phyloP scores from a whole-genome alignment of 306 rosid species.

The Lathyrus aphaca region DNA sequence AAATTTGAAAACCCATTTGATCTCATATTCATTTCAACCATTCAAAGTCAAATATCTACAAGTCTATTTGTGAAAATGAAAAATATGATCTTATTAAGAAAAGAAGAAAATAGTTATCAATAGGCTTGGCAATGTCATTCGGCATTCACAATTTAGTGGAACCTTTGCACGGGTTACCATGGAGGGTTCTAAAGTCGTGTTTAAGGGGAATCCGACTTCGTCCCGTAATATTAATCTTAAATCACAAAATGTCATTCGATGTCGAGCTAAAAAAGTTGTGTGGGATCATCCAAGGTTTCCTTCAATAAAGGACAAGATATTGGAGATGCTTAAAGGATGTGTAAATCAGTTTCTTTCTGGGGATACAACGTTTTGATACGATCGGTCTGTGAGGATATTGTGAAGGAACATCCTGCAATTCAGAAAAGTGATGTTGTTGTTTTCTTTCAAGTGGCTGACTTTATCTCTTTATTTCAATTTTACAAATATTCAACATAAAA shows the following conservation, averaged over 20 bases:
- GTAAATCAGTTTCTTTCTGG: slow-evolving; percentile 69
- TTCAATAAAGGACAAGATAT: slow-evolving; percentile 61
- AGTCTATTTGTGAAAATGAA: no score
- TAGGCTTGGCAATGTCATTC: slow-evolving; percentile 52
- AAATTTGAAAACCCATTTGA: no score
- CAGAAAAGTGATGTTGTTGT: slow-evolving; percentile 70
- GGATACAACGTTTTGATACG: slow-evolving; percentile 87
- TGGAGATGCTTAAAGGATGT: slow-evolving; percentile 80
- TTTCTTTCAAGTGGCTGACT: slow-evolving; percentile 89
- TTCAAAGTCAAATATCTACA: no score
- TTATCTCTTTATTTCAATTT: slow-evolving; percentile 82
- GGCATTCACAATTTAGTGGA: slow-evolving; percentile 82
- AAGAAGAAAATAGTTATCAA: slow-evolving; percentile 58
- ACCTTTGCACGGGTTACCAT: slow-evolving; percentile 74
- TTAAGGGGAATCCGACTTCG: slow-evolving; percentile 78
- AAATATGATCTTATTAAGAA: no score
- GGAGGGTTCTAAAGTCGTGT: slow-evolving; percentile 89
- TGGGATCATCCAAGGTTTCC: slow-evolving; percentile 84
- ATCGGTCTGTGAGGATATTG: slow-evolving; percentile 74
- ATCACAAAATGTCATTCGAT: slow-evolving; percentile 58
- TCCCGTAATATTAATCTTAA: slow-evolving; percentile 57
- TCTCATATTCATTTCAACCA: no score
- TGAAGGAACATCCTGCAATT: slow-evolving; percentile 77
- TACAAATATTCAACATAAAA: slow-evolving; percentile 62
- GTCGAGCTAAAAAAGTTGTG: slow-evolving; percentile 71